Evolutionary conservation across 768 basidiomycete genomes (phyloP).

Genomic region (Auriscalpium orientale): DNA sequence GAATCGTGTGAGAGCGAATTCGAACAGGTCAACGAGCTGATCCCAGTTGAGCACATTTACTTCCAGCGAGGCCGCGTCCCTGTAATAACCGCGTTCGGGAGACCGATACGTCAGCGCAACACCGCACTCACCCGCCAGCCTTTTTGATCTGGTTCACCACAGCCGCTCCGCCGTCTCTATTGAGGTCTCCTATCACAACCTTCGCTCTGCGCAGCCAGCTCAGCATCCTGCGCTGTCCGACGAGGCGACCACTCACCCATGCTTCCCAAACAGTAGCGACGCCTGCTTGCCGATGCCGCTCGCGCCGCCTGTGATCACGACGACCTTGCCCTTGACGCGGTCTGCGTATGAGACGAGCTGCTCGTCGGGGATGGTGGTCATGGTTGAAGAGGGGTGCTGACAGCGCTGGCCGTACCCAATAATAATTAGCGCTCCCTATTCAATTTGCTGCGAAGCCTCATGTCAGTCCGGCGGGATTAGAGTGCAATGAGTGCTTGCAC

Average conservation of each 20-base stretch:
- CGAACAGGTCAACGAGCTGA: slow-evolving; percentile 23
- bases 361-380: slow-evolving; percentile 18
- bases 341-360: slow-evolving; percentile 15
- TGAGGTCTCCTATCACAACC: slow-evolving; percentile 13
- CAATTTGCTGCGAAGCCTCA: no score
- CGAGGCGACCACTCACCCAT: slow-evolving; percentile 11
- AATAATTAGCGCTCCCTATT: no score
- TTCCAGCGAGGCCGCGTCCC: slow-evolving; percentile 7
- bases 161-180: slow-evolving; percentile 2
- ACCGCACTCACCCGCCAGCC: slow-evolving; percentile 13
- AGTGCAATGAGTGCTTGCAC: no score
- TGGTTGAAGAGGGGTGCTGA: background rate
- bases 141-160: slow-evolving; percentile 7
- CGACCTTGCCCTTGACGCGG: slow-evolving; percentile 18
- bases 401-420: no score
- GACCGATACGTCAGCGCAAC: background rate
- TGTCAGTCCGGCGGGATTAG: no score
- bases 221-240: background rate
- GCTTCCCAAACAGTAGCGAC: slow-evolving; percentile 16
- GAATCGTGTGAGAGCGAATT: slow-evolving; percentile 18
- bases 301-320: slow-evolving; percentile 20
- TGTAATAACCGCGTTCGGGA: background rate
- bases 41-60: slow-evolving; percentile 21
- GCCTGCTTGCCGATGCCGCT: slow-evolving; percentile 21
- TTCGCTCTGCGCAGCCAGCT: slow-evolving; percentile 22